phyloP scores from a whole-genome alignment of 768 basidiomycete genomes.

The Aureoboletus auriporus region DNA sequence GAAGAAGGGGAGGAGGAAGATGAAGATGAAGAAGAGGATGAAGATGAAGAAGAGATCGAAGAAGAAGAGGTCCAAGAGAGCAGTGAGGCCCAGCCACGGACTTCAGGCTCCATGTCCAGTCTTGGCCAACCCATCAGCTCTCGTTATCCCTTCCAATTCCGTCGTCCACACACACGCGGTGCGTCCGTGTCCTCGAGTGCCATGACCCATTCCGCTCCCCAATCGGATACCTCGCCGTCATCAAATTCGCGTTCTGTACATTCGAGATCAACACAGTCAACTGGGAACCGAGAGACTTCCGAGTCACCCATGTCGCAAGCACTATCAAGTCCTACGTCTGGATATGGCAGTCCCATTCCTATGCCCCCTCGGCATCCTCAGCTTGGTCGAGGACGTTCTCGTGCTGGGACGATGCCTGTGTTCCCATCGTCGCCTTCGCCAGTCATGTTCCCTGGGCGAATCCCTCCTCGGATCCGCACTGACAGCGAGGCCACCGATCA shows the following conservation, averaged over 20 bases:
- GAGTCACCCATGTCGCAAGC: slow-evolving; percentile 54
- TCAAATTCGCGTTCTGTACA: slow-evolving; percentile 37
- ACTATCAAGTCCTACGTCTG: slow-evolving; percentile 33
- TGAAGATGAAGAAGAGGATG: slow-evolving; percentile 21
- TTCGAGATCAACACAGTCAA: slow-evolving; percentile 52
- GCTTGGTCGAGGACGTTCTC: slow-evolving; percentile 33
- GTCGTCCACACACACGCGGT: slow-evolving; percentile 42
- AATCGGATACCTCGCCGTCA: slow-evolving; percentile 34
- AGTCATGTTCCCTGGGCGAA: slow-evolving; percentile 24
- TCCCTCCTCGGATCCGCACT: slow-evolving; percentile 22
- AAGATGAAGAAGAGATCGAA: slow-evolving; percentile 39
- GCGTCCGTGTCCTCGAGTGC: slow-evolving; percentile 38
- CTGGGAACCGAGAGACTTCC: slow-evolving; percentile 53
- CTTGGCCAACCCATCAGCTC: slow-evolving; percentile 73
- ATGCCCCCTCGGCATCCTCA: slow-evolving; percentile 48
- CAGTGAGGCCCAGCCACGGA: slow-evolving; percentile 57
- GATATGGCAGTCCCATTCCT: slow-evolving; percentile 36
- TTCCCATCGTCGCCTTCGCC: slow-evolving; percentile 37
- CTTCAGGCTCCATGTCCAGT: slow-evolving; percentile 81
- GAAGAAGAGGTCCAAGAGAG: slow-evolving; percentile 35
- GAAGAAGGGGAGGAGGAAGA: slow-evolving; percentile 1
- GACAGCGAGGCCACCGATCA: slow-evolving; percentile 29
- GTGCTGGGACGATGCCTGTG: slow-evolving; percentile 38
- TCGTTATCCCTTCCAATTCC: slow-evolving; percentile 67
- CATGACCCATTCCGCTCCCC: slow-evolving; percentile 38